Base-by-base conservation (phyloP, 2,329 filamentous ascomycete genomes). In the Pseudodiploospora longispora region DNA sequence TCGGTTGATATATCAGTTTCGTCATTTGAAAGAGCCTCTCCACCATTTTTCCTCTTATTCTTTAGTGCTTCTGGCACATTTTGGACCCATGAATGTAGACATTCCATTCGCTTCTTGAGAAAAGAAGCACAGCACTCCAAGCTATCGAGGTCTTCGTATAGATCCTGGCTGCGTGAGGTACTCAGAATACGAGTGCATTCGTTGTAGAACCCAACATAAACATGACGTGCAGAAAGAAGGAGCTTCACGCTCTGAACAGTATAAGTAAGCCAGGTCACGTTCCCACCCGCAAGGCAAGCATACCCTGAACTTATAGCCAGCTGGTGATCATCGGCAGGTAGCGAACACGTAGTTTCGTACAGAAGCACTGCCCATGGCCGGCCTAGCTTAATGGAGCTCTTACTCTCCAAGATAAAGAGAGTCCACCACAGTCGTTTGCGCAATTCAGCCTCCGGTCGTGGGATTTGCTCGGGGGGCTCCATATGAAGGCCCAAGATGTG, bases 401-500 rank as follows among this genome's bases (percentile, higher is more conserved):
- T 73, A 46, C 59, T 65, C 41, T 78, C 75, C 10, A 75, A 54
- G 1, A 61, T 58, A 52, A 68, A 76, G 1, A 79, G 51, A 1
- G 56, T 58, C 72, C 72, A 78, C 74, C 75, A 79, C 9, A 78
- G 47, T 1, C 73, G 62, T 49, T 67, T 72, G 4, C 69, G 67
- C 46, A 74, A 54, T 49, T 75, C 72, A 12, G 63, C 51, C 40
- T 69, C 56, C 0, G 47, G 40, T 4, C 43, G 48, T 0, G 66
- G 55, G 40, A 70, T 47, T 39, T 55, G 48, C 6, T 48, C 44
- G 1, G 64, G 57, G 1, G 72, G 71, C 30, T 75, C 70, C 1
- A 66, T 51, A 54, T 76, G 71, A 4, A 76, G 57, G 0, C 73
- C 72, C 0, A 75, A 54, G 33, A 70, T 66, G 36, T 72, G 62